Evolutionary conservation across 306 rosid species (phyloP).

Genomic region (Clitoria ternatea): DNA sequence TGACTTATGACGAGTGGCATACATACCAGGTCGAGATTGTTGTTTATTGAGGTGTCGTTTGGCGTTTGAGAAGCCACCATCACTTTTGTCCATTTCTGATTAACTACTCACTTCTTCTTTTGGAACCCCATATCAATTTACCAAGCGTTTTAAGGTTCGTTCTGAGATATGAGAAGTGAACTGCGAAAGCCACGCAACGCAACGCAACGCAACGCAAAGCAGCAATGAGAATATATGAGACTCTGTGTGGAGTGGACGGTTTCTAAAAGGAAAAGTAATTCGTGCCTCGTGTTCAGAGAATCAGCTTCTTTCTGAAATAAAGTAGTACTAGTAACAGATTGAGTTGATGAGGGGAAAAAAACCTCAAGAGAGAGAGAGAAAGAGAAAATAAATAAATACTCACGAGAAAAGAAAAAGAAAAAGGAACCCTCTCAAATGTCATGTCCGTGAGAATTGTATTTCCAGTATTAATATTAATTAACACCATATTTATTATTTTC

Average conservation of each 20-base stretch:
- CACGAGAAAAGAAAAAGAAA: conserved; percentile 27
- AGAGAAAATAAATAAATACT: background rate
- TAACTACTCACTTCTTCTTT: no score
- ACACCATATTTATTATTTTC: no score
- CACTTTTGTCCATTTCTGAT: conserved; percentile 42
- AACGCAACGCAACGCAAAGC: no score
- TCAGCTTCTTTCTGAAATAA: conserved; percentile 51
- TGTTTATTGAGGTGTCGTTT: conserved; percentile 28
- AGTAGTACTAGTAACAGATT: conserved; percentile 14
- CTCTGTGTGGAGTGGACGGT: no score
- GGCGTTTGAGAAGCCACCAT: conserved; percentile 34
- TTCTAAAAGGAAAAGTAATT: conserved; percentile 38
- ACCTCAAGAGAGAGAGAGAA: background rate
- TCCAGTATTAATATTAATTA: no score
- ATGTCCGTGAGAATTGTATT: conserved; percentile 19
- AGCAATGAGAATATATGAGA: conserved; percentile 24
- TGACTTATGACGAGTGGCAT: conserved; percentile 26
- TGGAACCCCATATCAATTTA: no score
- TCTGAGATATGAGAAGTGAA: no score
- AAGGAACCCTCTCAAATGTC: conserved; percentile 24
- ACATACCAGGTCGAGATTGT: conserved; percentile 15
- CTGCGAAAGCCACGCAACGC: no score
- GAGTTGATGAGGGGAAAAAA: background rate
- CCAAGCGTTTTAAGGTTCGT: conserved; percentile 1
- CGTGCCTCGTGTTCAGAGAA: conserved; percentile 44